Percentiles rank a stretch among this genome's conserved stretches.
Evolutionary conservation across 805 yeast genomes (phyloP).

Genomic region (Yamadazyma takamatsuzukensis): DNA sequence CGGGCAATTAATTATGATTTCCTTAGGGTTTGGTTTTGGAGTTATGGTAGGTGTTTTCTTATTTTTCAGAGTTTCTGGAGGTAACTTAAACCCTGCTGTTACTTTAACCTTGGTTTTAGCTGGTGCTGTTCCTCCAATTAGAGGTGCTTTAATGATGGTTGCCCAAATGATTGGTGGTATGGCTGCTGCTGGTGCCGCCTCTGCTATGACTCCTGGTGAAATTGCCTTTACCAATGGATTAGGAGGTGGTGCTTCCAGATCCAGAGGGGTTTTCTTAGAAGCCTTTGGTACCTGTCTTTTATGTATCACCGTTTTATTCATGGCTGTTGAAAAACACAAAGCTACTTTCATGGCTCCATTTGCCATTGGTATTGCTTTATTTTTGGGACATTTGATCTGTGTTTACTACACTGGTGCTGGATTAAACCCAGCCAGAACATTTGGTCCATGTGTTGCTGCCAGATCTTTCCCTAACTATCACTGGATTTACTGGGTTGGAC

Average conservation of each 20-base stretch:
- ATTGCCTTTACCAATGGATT: constrained; percentile 66
- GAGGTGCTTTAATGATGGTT: constrained; percentile 62
- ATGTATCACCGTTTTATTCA: constrained; percentile 72
- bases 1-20: constrained; percentile 68
- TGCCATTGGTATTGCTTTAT: constrained; percentile 77
- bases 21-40: constrained; percentile 84
- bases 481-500: constrained; percentile 95
- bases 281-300: constrained; percentile 74
- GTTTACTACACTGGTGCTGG: constrained; percentile 90
- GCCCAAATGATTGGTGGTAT: constrained; percentile 81
- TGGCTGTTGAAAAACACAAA: constrained; percentile 79
- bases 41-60: constrained; percentile 70
- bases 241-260: constrained; percentile 67
- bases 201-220: constrained; percentile 80
- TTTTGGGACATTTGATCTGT: constrained; percentile 76
- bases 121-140: constrained; percentile 67
- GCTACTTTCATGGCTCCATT: constrained; percentile 79
- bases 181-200: constrained; percentile 89
- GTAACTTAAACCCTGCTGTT: constrained; percentile 88
- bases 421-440: constrained; percentile 83
- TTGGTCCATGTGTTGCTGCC: constrained; percentile 79
- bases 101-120: constrained; percentile 70
- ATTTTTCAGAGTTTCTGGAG: constrained; percentile 78
- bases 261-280: constrained; percentile 79
- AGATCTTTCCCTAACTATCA: constrained; percentile 73